Evolutionary conservation across 768 basidiomycete species (phyloP).

Genomic region (Hebeloma cylindrosporum): DNA sequence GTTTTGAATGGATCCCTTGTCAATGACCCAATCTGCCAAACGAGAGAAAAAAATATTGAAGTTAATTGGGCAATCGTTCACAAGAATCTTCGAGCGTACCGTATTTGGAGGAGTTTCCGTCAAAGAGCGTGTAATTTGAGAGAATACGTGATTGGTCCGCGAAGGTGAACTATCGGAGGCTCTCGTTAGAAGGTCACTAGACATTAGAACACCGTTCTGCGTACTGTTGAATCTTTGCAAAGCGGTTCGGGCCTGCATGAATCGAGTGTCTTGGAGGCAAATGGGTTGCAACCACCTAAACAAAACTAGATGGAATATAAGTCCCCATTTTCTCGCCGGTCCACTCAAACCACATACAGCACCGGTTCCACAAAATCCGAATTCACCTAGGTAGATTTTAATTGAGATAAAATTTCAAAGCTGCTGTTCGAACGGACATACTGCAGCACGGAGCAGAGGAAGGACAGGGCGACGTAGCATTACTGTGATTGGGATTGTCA

Average conservation of each 20-base stretch:
- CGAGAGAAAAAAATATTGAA: neutral
- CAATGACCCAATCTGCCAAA: slow-evolving; percentile 63
- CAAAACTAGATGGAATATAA: slow-evolving; percentile 54
- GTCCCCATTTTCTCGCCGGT: neutral
- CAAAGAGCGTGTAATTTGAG: slow-evolving; percentile 61
- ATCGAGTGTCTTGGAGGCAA: slow-evolving; percentile 57
- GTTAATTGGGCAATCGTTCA: neutral
- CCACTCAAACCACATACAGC: slow-evolving; percentile 34
- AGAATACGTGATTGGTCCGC: slow-evolving; percentile 65
- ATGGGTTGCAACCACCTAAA: slow-evolving; percentile 84
- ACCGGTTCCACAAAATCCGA: slow-evolving; percentile 50
- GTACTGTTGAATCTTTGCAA: slow-evolving; percentile 61
- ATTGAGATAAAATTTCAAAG: neutral
- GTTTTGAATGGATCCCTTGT: slow-evolving; percentile 66
- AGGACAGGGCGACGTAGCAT: slow-evolving; percentile 44
- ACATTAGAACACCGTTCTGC: slow-evolving; percentile 15
- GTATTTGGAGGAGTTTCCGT: slow-evolving; percentile 73
- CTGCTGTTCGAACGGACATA: slow-evolving; percentile 30
- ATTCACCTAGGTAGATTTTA: slow-evolving; percentile 41
- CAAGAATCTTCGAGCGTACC: slow-evolving; percentile 38
- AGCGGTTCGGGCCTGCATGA: slow-evolving; percentile 75
- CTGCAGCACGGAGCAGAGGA: slow-evolving; percentile 52
- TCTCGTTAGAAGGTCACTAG: slow-evolving; percentile 3
- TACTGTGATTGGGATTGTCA: slow-evolving; percentile 29
- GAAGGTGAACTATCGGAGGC: slow-evolving; percentile 52